These are phyloP conservation scores for Dioszegia aurantiaca DNA, from an alignment of 768 basidiomycete species.

Conservation along the genomic window DNA sequence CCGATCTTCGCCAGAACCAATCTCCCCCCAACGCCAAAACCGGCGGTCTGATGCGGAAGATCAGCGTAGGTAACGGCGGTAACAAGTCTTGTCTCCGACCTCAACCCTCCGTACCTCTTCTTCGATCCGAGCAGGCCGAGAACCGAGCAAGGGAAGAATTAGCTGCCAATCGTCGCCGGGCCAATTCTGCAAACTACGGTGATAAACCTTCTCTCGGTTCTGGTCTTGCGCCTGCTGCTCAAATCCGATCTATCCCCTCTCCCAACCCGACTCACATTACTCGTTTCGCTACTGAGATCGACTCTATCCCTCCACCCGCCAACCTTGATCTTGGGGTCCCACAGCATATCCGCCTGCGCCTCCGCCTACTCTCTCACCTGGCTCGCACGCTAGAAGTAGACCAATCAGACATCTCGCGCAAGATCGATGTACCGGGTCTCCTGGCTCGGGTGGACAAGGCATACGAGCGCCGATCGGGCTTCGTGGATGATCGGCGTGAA, in stretches of 20 bases:
- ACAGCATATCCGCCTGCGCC: slow-evolving; percentile 33
- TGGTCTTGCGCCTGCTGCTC: slow-evolving; percentile 1
- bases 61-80: slow-evolving; percentile 4
- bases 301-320: not conserved
- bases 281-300: slow-evolving; percentile 9
- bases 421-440: slow-evolving; percentile 39
- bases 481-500: not conserved
- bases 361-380: slow-evolving; percentile 33
- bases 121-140: slow-evolving; percentile 4
- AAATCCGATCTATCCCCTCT: not conserved
- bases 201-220: not conserved
- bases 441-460: slow-evolving; percentile 39
- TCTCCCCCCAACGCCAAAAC: not conserved
- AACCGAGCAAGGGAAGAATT: not conserved
- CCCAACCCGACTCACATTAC: not conserved
- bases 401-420: slow-evolving; percentile 21
- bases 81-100: slow-evolving; percentile 1
- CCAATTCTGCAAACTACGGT: not conserved
- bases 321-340: slow-evolving; percentile 20
- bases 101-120: slow-evolving; percentile 12
- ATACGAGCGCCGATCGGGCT: slow-evolving; percentile 22
- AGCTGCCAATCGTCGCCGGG: not conserved
- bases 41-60: slow-evolving; percentile 2
- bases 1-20: not conserved
- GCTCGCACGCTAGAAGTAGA: slow-evolving; percentile 34